phyloP scores from a whole-genome alignment of 495 filamentous ascomycete genomes.

The Neurospora sublineolata region DNA sequence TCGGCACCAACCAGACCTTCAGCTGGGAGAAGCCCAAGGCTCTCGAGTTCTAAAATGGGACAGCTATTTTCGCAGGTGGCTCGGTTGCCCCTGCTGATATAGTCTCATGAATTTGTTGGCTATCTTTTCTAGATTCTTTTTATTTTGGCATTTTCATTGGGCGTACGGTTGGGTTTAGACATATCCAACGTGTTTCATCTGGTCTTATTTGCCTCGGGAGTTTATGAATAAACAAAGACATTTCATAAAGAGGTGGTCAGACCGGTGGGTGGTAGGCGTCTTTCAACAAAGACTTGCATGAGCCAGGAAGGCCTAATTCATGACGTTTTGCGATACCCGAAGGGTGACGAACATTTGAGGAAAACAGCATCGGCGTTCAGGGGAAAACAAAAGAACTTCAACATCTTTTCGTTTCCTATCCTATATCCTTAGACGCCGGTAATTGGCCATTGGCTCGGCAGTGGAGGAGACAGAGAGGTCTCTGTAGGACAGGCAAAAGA shows the following conservation, averaged over 20 bases:
- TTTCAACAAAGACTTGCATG: conserved; percentile 35
- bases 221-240: conserved; percentile 17
- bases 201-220: conserved; percentile 16
- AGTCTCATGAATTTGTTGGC: conserved; percentile 18
- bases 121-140: conserved; percentile 6
- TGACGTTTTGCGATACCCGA: conserved; percentile 26
- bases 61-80: conserved; percentile 19
- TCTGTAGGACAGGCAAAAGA: neutral
- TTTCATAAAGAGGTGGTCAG: conserved; percentile 12
- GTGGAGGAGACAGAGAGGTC: conserved; percentile 3
- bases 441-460: conserved; percentile 24
- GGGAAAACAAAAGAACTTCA: conserved; percentile 36
- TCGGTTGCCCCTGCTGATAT: conserved; percentile 27
- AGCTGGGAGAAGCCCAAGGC: conserved; percentile 96
- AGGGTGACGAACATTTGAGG: conserved; percentile 22
- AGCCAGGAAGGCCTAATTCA: conserved; percentile 22
- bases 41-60: conserved; percentile 64
- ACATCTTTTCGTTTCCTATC: conserved; percentile 32
- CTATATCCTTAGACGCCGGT: conserved; percentile 20
- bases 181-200: conserved; percentile 18
- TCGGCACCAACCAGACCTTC: conserved; percentile 92
- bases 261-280: conserved; percentile 18
- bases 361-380: conserved; percentile 27
- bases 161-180: conserved; percentile 30
- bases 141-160: conserved; percentile 13